phyloP scores from a whole-genome alignment of 345 rosid species.

The Dipteronia sinensis region DNA sequence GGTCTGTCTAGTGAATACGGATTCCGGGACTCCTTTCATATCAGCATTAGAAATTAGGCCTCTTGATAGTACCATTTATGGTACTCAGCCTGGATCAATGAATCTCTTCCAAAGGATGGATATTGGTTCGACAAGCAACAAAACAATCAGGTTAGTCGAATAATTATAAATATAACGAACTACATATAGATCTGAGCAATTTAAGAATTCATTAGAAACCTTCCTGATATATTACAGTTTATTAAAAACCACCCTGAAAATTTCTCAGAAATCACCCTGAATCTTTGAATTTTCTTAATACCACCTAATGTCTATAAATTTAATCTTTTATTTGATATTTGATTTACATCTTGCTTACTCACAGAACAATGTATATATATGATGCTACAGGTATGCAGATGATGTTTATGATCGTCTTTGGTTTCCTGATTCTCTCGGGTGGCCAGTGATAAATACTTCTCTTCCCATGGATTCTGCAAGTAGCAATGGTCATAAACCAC shows the following conservation, averaged over 20 bases:
- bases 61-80: neutral
- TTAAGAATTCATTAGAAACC: neutral
- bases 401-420: slow-evolving; percentile 19
- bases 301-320: too few species aligned
- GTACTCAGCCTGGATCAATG: slow-evolving; percentile 7
- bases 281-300: too few species aligned
- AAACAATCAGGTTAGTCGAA: slow-evolving; percentile 7
- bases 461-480: neutral
- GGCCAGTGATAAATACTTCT: slow-evolving; percentile 7
- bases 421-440: neutral
- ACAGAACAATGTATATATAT: neutral
- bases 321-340: too few species aligned
- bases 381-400: slow-evolving; percentile 16
- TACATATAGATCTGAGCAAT: neutral
- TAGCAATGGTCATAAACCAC: slow-evolving; percentile 5
- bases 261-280: too few species aligned
- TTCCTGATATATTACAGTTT: too few species aligned
- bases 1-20: slow-evolving; percentile 26
- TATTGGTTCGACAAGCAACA: slow-evolving; percentile 9
- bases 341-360: too few species aligned
- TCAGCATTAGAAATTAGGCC: slow-evolving; percentile 21
- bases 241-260: too few species aligned
- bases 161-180: neutral
- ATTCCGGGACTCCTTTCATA: slow-evolving; percentile 22
- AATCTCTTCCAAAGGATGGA: neutral